phyloP scores from a whole-genome alignment of 768 basidiomycete species.

The Dictyophora rubrovolvata region DNA sequence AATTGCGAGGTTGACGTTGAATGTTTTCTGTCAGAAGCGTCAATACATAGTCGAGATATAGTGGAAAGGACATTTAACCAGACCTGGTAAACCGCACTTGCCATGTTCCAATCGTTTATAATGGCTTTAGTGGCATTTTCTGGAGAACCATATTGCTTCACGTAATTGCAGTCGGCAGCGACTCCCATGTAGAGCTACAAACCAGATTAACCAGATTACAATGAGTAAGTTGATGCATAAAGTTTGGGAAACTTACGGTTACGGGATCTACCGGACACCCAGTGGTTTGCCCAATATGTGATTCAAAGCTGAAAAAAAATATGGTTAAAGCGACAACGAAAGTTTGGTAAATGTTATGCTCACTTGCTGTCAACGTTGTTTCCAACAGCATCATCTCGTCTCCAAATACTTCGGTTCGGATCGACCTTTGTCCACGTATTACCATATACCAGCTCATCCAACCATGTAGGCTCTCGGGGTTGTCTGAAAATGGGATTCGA shows the following conservation, averaged over 20 bases:
- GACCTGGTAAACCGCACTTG: slow-evolving; percentile 61
- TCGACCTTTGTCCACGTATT: slow-evolving; percentile 16
- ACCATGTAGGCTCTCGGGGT: slow-evolving; percentile 27
- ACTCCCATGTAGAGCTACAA: slow-evolving; percentile 62
- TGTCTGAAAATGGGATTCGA: slow-evolving; percentile 42
- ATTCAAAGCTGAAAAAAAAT: slow-evolving; percentile 43
- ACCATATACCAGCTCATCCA: slow-evolving; percentile 26
- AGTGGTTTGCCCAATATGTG: slow-evolving; percentile 51
- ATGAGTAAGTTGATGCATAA: not conserved
- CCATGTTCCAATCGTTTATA: slow-evolving; percentile 71
- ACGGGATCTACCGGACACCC: slow-evolving; percentile 69
- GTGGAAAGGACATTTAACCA: not conserved
- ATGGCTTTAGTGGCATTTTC: slow-evolving; percentile 66
- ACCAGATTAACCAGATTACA: slow-evolving; percentile 24
- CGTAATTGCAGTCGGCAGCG: slow-evolving; percentile 80
- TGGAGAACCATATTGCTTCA: slow-evolving; percentile 48
- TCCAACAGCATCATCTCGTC: slow-evolving; percentile 48
- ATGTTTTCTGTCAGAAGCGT: slow-evolving; percentile 42
- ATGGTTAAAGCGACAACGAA: slow-evolving; percentile 44
- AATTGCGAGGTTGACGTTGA: slow-evolving; percentile 80
- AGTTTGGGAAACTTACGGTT: slow-evolving; percentile 36
- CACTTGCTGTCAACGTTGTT: slow-evolving; percentile 47
- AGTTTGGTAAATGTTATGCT: slow-evolving; percentile 14
- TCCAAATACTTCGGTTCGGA: slow-evolving; percentile 20
- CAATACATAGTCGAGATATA: slow-evolving; percentile 11